phyloP scores from a whole-genome alignment of 768 basidiomycete genomes.

The Floccularia luteovirens region DNA sequence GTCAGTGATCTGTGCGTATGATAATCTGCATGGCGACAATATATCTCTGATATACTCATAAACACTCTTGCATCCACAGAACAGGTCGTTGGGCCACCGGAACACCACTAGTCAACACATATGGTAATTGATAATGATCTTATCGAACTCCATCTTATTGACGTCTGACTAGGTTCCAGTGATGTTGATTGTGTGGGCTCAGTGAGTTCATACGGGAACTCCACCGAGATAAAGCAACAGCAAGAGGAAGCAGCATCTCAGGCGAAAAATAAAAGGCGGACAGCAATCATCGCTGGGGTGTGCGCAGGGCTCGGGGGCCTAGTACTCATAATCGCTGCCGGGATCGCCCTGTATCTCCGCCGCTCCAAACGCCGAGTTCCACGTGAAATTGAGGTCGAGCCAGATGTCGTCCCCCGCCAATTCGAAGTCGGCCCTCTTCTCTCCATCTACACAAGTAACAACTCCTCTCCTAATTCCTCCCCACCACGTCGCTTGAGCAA shows the following conservation, averaged over 20 bases:
- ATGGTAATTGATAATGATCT: slow-evolving; percentile 5
- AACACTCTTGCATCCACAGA: slow-evolving; percentile 12
- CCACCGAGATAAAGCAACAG: slow-evolving; percentile 7
- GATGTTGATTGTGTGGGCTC: slow-evolving; percentile 21
- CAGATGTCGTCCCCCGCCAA: slow-evolving; percentile 8
- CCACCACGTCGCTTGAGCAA: neutral
- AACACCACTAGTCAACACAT: slow-evolving; percentile 12
- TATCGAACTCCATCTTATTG: neutral
- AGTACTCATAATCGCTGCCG: slow-evolving; percentile 14
- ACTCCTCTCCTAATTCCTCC: slow-evolving; percentile 4
- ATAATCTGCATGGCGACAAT: neutral
- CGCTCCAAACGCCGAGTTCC: slow-evolving; percentile 5
- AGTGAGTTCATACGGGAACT: slow-evolving; percentile 14
- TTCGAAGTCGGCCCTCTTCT: slow-evolving; percentile 10
- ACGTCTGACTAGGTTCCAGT: slow-evolving; percentile 13
- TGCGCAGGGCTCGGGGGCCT: slow-evolving; percentile 20
- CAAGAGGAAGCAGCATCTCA: slow-evolving; percentile 6
- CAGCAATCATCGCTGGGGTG: slow-evolving; percentile 20
- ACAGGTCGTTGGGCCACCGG: slow-evolving; percentile 20
- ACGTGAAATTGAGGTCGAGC: slow-evolving; percentile 3
- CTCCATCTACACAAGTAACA: slow-evolving; percentile 10
- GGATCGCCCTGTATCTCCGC: slow-evolving; percentile 10
- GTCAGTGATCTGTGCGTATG: slow-evolving; percentile 33
- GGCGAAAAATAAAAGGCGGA: slow-evolving; percentile 7
- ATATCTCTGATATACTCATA: neutral